Evolutionary conservation across 2,329 filamentous ascomycete genomes (phyloP).

Genomic region (Fusarium sp.): DNA sequence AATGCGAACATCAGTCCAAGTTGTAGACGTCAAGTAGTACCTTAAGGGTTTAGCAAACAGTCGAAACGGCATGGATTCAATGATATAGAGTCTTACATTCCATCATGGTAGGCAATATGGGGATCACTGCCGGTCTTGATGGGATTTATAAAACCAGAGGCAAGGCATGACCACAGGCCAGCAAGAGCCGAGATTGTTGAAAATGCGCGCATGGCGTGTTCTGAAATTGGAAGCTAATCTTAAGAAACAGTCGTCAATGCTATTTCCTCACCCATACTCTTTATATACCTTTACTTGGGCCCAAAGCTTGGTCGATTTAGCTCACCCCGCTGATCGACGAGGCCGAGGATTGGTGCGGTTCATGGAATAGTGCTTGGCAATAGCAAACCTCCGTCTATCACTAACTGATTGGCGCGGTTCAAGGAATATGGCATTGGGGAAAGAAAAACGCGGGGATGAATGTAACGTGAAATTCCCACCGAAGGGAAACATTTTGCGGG

Average conservation of each 20-base stretch:
- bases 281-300: background rate
- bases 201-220: background rate
- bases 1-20: conserved; percentile 4
- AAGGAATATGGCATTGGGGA: background rate
- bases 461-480: background rate
- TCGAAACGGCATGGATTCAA: background rate
- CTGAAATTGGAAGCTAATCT: background rate
- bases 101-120: conserved; percentile 1
- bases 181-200: background rate
- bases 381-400: background rate
- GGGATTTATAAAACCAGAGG: background rate
- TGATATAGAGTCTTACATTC: background rate
- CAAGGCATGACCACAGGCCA: background rate
- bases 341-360: background rate
- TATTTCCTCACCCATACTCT: background rate
- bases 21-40: background rate
- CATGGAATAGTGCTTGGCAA: background rate
- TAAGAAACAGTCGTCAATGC: background rate
- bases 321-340: background rate
- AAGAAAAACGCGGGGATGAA: background rate
- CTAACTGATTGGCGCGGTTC: background rate
- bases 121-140: conserved; percentile 2
- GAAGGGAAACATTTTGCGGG: background rate
- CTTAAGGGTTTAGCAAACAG: background rate
- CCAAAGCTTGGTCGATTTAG: background rate